Base-by-base conservation (phyloP, 805 yeast species). In the Kodamaea fukazawae region DNA sequence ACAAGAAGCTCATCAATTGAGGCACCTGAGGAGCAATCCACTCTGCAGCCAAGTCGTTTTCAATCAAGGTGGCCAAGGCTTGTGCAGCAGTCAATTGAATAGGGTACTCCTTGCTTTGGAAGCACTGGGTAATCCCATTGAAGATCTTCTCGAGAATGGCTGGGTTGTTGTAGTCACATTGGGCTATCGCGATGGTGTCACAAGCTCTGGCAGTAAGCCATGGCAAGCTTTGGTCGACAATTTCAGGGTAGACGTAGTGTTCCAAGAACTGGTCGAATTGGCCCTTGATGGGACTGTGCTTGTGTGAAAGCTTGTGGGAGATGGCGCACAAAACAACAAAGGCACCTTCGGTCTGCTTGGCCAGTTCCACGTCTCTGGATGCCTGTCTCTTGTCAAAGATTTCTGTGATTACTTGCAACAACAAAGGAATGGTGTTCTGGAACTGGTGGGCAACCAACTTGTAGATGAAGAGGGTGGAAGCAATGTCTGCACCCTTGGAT, bases 1-100 rank as follows among this genome's bases (percentile, higher is more conserved):
- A 63, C 40, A 69, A 58, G 9, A 61, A 63, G 10, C 65, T 65
- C 74, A 69, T 68, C 34, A 69, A 57, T 45, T 68, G 74, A 6
- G 74, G 74, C 1, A 68, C 71, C 44, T 69, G 73, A 18, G 55
- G 65, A 3, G 73, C 61, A 30, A 69, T 58, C 35, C 62, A 67
- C 7, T 60, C 66, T 7, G 73, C 72, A 38, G 64, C 63, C 65
- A 38, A 66, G 59, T 41, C 72, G 45, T 89, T 60, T 11, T 67
- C 64, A 3, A 70, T 67, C 40, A 73, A 63, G 7, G 73, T 63
- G 14, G 76, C 57, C 51, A 76, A 63, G 1, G 79, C 78, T 55
- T 75, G 79, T 8, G 75, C 73, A 9, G 78, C 72, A 16, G 76
- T 74, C 36, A 76, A 58, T 51, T 71, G 71, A 32, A 77, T 53